Evolutionary conservation across 208 protist genomes (phyloP).

Genomic region (Spongospora subterranea): DNA sequence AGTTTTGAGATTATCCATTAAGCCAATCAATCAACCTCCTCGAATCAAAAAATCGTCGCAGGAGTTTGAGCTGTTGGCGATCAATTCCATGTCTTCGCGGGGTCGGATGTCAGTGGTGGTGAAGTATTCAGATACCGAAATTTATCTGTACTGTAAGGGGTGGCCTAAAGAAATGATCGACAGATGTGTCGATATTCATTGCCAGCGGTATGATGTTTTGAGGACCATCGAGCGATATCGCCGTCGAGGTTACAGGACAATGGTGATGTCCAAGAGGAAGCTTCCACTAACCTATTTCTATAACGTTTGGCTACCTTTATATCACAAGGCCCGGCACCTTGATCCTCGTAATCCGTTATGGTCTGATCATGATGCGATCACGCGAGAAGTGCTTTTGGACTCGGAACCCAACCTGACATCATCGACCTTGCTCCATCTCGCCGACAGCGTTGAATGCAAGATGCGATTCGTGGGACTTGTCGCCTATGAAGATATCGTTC

Average conservation of each 20-base stretch:
- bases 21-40: not conserved
- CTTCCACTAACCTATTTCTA: constrained; percentile 23
- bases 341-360: not conserved
- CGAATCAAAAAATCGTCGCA: not conserved
- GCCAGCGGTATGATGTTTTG: constrained; percentile 1
- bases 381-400: not conserved
- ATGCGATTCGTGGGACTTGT: constrained; percentile 38
- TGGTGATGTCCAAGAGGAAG: not conserved
- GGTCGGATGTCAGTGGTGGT: constrained; percentile 25
- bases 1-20: not conserved
- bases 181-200: constrained; percentile 32
- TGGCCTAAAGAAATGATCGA: constrained; percentile 37
- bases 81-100: constrained; percentile 9
- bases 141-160: constrained; percentile 26
- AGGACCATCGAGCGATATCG: constrained; percentile 17
- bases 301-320: constrained; percentile 27
- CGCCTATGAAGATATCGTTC: constrained; percentile 41
- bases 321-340: not conserved
- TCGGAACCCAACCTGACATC: not conserved
- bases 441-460: constrained; percentile 2
- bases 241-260: not conserved
- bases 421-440: not conserved
- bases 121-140: not conserved
- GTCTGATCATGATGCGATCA: constrained; percentile 18
- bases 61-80: not conserved